A percentile compares a stretch with the other conserved stretches of the same genome.
phyloP scores from a whole-genome alignment of 306 rosid species.

The Psophocarpus tetragonolobus region DNA sequence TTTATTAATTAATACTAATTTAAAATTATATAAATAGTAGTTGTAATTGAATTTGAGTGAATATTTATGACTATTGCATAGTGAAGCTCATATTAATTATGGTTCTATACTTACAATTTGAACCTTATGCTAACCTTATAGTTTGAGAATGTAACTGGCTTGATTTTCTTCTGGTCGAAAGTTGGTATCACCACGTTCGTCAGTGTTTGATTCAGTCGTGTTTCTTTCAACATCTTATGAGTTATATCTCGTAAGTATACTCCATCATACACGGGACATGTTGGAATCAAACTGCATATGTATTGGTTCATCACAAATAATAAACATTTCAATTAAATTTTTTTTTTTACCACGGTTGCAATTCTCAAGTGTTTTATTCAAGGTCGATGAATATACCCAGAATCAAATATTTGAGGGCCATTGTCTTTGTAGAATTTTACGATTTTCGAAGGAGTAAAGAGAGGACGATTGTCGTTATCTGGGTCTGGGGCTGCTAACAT shows the following conservation, averaged over 20 bases:
- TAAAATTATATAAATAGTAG: too few relatives aligned
- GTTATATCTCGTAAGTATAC: not conserved
- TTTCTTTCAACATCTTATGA: not conserved
- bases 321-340: too few relatives aligned
- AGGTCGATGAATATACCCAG: too few relatives aligned
- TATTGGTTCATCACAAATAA: too few relatives aligned
- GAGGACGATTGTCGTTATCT: not conserved
- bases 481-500: conserved; percentile 2
- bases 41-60: too few relatives aligned
- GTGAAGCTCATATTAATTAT: not conserved
- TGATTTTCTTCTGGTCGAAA: conserved; percentile 13
- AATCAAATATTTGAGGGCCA: not conserved
- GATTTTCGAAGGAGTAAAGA: not conserved
- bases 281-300: too few relatives aligned
- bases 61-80: too few relatives aligned
- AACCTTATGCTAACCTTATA: conserved; percentile 18
- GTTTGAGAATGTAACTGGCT: conserved; percentile 25
- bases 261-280: not conserved
- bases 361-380: too few relatives aligned
- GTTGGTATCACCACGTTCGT: conserved; percentile 26
- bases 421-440: not conserved
- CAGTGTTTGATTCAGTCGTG: conserved; percentile 15
- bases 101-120: not conserved
- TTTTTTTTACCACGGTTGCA: too few relatives aligned
- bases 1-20: too few relatives aligned